These are phyloP conservation scores for Globisporangium rhizosaccharum DNA, from an alignment of 352 stramenopile species.

Conservation along the genomic window DNA sequence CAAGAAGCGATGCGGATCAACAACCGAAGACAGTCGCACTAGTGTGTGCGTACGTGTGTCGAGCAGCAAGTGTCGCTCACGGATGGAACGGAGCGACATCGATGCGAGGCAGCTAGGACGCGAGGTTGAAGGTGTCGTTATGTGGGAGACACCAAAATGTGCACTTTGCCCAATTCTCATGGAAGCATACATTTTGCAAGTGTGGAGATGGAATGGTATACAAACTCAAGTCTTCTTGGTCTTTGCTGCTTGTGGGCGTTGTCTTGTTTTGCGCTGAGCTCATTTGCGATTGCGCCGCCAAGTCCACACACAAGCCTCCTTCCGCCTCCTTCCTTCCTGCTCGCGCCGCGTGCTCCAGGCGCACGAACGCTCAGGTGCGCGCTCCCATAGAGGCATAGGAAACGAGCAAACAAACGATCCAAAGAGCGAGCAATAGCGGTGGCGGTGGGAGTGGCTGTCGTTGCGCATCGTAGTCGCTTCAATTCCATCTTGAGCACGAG, in stretches of 20 bases:
- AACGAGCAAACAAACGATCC: no score
- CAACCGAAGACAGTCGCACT: slow-evolving; percentile 63
- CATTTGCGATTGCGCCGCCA: not conserved
- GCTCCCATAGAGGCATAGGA: not conserved
- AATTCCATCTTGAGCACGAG: no score
- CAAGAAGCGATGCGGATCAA: slow-evolving; percentile 26
- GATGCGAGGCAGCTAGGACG: no score
- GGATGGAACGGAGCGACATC: not conserved
- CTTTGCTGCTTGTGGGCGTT: not conserved
- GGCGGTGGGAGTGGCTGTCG: no score
- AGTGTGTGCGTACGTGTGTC: no score
- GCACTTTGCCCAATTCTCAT: no score
- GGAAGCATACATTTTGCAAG: not conserved
- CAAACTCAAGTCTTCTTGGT: no score
- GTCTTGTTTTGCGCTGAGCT: not conserved
- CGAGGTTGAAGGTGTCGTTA: not conserved
- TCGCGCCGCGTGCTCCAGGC: not conserved
- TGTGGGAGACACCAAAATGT: no score
- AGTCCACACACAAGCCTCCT: not conserved
- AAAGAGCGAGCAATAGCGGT: no score
- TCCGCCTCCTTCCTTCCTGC: not conserved
- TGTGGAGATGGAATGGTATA: not conserved
- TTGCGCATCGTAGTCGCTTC: no score
- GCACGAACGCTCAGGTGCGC: not conserved
- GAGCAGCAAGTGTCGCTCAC: not conserved